Percentiles rank a stretch among this genome's conserved stretches.
phyloP scores from a whole-genome alignment of 2,329 filamentous ascomycete species.

The Monosporascus sp. region DNA sequence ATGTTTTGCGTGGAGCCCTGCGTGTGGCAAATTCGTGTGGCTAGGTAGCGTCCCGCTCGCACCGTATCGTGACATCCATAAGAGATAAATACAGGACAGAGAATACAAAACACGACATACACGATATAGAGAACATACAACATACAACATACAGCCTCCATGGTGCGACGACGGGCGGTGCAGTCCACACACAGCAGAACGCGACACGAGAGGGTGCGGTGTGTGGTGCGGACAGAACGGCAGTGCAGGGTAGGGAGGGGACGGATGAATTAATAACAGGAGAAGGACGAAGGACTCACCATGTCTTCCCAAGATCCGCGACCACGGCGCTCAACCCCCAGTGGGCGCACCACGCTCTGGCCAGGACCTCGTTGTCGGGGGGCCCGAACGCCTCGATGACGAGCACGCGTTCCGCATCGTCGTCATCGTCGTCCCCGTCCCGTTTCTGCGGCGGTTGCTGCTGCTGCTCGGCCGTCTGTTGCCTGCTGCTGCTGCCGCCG shows the following conservation, averaged over 20 bases:
- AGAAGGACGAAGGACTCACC: slow-evolving; percentile 38
- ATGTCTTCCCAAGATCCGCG: slow-evolving; percentile 64
- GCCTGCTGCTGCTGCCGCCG: neutral
- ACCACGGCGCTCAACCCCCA: slow-evolving; percentile 69
- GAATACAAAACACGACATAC: no score
- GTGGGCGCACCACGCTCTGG: slow-evolving; percentile 71
- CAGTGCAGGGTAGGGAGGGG: neutral
- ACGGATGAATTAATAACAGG: neutral
- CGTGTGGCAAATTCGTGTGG: neutral
- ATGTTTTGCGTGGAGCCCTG: no score
- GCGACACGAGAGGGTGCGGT: no score
- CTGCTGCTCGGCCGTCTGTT: slow-evolving; percentile 9
- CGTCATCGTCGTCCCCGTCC: slow-evolving; percentile 29
- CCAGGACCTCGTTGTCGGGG: slow-evolving; percentile 70
- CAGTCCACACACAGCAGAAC: no score
- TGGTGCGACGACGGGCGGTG: no score
- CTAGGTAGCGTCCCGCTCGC: no score
- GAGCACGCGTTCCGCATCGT: slow-evolving; percentile 61
- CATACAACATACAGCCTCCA: no score
- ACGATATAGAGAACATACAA: no score
- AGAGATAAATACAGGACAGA: no score
- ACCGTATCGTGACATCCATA: no score
- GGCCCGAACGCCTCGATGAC: slow-evolving; percentile 71
- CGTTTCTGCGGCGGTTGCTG: slow-evolving; percentile 11
- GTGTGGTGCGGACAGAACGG: no score